Evolutionary conservation across 345 rosid genomes (phyloP).

Genomic region (Euphorbia peplus): DNA sequence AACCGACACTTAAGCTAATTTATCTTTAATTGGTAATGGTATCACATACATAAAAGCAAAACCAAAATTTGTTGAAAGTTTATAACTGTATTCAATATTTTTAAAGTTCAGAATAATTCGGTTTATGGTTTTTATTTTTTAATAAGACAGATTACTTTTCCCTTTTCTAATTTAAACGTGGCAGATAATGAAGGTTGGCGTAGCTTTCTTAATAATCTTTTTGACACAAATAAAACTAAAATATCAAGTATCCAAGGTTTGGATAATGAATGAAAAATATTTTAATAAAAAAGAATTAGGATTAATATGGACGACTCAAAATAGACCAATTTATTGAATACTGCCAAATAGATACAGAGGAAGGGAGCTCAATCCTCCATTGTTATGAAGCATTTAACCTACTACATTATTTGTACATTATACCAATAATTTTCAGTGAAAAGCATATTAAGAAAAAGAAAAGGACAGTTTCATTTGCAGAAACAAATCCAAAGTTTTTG

Average conservation of each 20-base stretch:
- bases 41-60: neutral
- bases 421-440: neutral
- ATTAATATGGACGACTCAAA: too few relatives aligned
- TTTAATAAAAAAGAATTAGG: too few relatives aligned
- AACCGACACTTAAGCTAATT: neutral
- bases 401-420: too few relatives aligned
- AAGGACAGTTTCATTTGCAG: neutral
- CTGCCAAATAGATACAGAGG: too few relatives aligned
- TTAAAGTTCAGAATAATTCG: neutral
- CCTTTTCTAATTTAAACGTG: neutral
- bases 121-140: neutral
- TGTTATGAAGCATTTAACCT: too few relatives aligned
- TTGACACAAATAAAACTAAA: neutral
- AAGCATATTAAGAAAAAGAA: too few relatives aligned
- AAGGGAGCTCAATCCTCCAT: too few relatives aligned
- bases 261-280: neutral
- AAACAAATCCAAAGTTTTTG: neutral
- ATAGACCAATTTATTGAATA: too few relatives aligned
- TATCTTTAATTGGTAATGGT: neutral
- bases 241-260: conserved; percentile 8
- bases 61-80: neutral
- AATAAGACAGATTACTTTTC: conserved; percentile 2
- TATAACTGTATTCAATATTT: neutral
- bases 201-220: neutral
- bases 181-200: conserved; percentile 6